Percentiles rank a stretch among this genome's conserved stretches.
These are phyloP conservation scores for Nasturtium officinale DNA, from an alignment of 345 rosid species.

Conservation along the genomic window DNA sequence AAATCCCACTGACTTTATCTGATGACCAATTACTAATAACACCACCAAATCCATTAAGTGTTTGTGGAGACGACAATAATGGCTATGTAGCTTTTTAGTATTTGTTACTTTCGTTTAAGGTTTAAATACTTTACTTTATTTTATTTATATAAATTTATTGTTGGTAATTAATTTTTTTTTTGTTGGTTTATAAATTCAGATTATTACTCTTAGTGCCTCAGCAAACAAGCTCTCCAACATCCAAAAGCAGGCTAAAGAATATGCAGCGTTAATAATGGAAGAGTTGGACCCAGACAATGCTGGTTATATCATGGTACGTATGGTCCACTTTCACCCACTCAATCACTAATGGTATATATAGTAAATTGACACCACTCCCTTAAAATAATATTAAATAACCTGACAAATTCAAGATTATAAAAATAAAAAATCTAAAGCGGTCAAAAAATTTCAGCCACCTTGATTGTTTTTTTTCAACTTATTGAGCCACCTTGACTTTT, in stretches of 20 bases:
- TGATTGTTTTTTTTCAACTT: neutral
- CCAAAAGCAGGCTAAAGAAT: constrained; percentile 82
- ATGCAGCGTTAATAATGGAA: constrained; percentile 88
- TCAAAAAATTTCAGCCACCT: neutral
- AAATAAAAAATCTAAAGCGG: neutral
- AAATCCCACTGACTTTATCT: constrained; percentile 39
- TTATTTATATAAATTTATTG: too few relatives aligned
- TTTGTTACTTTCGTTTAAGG: constrained; percentile 15
- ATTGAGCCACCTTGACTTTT: neutral
- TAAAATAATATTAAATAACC: neutral
- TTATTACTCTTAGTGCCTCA: constrained; percentile 83
- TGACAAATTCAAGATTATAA: neutral
- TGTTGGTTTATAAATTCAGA: constrained; percentile 47
- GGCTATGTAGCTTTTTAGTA: neutral
- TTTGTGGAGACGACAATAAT: constrained; percentile 34
- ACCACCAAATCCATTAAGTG: constrained; percentile 18
- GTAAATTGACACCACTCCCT: neutral
- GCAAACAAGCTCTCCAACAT: constrained; percentile 81
- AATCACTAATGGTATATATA: constrained; percentile 12
- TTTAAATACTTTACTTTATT: neutral
- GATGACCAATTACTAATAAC: constrained; percentile 34
- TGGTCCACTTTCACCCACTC: constrained; percentile 28
- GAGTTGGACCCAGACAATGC: constrained; percentile 79
- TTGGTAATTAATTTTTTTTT: neutral
- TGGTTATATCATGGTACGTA: constrained; percentile 79